Evolutionary conservation across 202 grass and related monocot species (phyloP), one percentile per base, ranked within the genome.

Genomic region (Digitaria exilis): DNA sequence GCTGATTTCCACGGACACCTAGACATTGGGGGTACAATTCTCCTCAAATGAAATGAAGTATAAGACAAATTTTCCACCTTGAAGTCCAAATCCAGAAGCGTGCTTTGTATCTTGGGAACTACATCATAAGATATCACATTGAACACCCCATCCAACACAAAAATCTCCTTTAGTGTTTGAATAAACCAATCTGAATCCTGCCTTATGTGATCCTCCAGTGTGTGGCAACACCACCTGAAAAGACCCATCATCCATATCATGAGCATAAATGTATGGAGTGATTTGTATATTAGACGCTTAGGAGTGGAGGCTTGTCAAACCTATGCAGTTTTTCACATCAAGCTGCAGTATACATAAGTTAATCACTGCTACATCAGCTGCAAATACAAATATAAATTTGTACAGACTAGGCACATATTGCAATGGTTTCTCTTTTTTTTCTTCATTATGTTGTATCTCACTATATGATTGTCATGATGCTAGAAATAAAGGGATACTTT

Each of bases 81-180:
- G 72, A 97, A 97, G 63, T 89, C 86, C 80, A 84, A 90, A 63
- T 92, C 80, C 74, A 98, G 79, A 90, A 98, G 90, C 48, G 81
- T 90, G 45, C 85, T 88, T 77, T 91, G 86, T 72, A 98, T 89
- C 77, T 98, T 98, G 44, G 92, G 87, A 65, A 98, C 64, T 67
- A 93, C 83, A 91, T 98, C 95, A 88, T 95, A 98, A 84, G 92
- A 98, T 72, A 98, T 95, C 49, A 98, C 85, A 31, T 98, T 98
- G 82, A 98, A 98, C 49, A 85, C n/a, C 30, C 95, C 92, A 88
- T 98, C 95, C 80, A 98, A 87, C n/a, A 21, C 86, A 49, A 70
- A 95, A 88, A 84, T 64, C 85, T 58, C 80, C 62, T 69, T 93
- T 98, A 13, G 83, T 80, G 62, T 83, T 93, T 7, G 95, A 98